Percentiles rank a stretch among this genome's conserved stretches.
Evolutionary conservation across 2,329 filamentous ascomycete genomes (phyloP).

Genomic region (Sphaerostilbella broomeana): DNA sequence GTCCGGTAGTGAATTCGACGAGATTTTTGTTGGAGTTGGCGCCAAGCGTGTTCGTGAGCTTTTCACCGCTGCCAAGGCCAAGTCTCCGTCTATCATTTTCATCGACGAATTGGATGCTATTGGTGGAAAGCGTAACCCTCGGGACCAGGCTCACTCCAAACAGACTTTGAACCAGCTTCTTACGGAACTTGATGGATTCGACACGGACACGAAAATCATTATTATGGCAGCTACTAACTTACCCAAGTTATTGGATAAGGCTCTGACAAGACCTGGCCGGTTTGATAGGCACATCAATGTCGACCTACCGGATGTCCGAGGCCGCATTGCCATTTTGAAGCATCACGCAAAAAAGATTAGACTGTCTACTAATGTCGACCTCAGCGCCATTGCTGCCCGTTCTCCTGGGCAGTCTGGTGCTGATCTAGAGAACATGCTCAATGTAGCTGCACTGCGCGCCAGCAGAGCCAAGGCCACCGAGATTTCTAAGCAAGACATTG

Average conservation of each 20-base stretch:
- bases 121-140: constrained; percentile 84
- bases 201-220: constrained; percentile 89
- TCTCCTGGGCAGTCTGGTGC: constrained; percentile 92
- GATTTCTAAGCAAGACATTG: constrained; percentile 74
- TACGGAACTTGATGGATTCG: constrained; percentile 94
- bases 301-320: constrained; percentile 83
- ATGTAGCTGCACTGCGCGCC: constrained; percentile 92
- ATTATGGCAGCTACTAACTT: constrained; percentile 96
- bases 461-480: constrained; percentile 73
- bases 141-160: constrained; percentile 91
- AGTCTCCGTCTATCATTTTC: constrained; percentile 90
- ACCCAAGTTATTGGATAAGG: constrained; percentile 88
- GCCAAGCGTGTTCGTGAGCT: constrained; percentile 93
- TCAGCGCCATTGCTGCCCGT: constrained; percentile 75
- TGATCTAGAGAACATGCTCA: constrained; percentile 93
- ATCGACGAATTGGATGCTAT: constrained; percentile 94
- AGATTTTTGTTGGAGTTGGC: constrained; percentile 95
- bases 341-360: constrained; percentile 93
- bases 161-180: constrained; percentile 96
- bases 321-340: constrained; percentile 84
- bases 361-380: constrained; percentile 70
- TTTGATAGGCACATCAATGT: constrained; percentile 93
- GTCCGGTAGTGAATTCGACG: constrained; percentile 98
- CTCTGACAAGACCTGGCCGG: constrained; percentile 84
- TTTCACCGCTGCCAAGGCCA: constrained; percentile 74